Evolutionary conservation across 176 grass and related monocot genomes (phyloP), one percentile per base, ranked within the genome.

Genomic region (Raddia distichophylla): DNA sequence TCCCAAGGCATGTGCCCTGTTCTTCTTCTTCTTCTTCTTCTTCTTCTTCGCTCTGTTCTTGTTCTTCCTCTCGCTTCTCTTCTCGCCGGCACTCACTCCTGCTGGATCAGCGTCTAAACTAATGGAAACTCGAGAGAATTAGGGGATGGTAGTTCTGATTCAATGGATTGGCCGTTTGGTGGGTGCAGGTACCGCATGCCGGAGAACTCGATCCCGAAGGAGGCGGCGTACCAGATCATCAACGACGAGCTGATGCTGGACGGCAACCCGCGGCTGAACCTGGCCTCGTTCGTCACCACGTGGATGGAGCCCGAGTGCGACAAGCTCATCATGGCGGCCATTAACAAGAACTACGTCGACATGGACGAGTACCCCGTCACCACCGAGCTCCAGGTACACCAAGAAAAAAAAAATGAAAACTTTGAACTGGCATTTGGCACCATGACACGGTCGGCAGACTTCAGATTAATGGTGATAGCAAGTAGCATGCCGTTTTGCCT

Each of bases 291-390:
- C 76, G 91, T 93, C 50, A 99, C 96, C 57, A 99, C 96, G 3
- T 95, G 96, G 96, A 99, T 99, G 96, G 96, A 95, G 80, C 96
- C 96, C 8, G 96, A 99, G 86, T 95, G 96, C 80, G 96, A 99
- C 87, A 93, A 93, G 89, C 91, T 99, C 76, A 95, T 95, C 69
- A 99, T 99, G 96, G 91, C 69, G 14, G 73, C 96, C 79, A 83
- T 92, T 33, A 99, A 92, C 80, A 99, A 99, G 84, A 99, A 99
- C 77, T 99, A 99, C 43, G 96, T 99, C 73, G 96, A 99, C 91
- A 95, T 99, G 96, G 96, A 99, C 70, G 96, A 99, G 87, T 99
- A 99, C 65, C 96, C 96, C 0, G 87, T 99, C 64, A 99, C 96
- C 72, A 99, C 96, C 69, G 96, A 99, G 64, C 87, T 99, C 63